Evolutionary conservation across 2,329 filamentous ascomycete genomes (phyloP).

Genomic region (Fusarium scirpi): DNA sequence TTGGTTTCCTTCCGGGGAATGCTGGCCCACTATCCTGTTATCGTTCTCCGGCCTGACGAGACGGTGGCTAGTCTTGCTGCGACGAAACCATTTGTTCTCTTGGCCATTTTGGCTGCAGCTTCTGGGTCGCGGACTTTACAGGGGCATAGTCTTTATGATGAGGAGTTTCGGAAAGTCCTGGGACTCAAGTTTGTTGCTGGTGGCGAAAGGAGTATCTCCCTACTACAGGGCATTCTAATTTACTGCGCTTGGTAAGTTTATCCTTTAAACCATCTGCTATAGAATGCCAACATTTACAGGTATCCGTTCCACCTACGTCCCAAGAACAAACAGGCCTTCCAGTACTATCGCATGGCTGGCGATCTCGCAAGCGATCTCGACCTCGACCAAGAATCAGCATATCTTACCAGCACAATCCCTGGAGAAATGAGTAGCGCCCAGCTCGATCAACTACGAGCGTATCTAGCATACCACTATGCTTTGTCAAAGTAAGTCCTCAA

Average conservation of each 20-base stretch:
- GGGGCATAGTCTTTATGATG: constrained; percentile 66
- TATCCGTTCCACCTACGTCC: constrained; percentile 67
- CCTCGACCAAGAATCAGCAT: constrained; percentile 56
- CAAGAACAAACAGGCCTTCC: constrained; percentile 61
- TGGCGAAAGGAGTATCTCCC: constrained; percentile 67
- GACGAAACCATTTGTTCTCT: constrained; percentile 63
- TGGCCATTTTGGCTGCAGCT: constrained; percentile 65
- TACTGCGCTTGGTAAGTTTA: constrained; percentile 66
- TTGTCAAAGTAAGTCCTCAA: constrained; percentile 54
- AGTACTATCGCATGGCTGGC: constrained; percentile 65
- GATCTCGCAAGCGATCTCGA: constrained; percentile 65
- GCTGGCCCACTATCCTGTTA: constrained; percentile 59
- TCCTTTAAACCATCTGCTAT: no score
- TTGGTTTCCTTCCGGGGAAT: constrained; percentile 59
- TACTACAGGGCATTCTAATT: constrained; percentile 68
- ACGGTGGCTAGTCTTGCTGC: constrained; percentile 60
- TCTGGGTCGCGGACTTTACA: constrained; percentile 62
- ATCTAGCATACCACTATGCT: constrained; percentile 60
- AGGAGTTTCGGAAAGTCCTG: constrained; percentile 68
- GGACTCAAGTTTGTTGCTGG: constrained; percentile 67
- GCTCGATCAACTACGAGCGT: constrained; percentile 60
- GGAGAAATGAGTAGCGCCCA: constrained; percentile 39
- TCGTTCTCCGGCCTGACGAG: constrained; percentile 55
- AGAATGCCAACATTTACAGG: constrained; percentile 51
- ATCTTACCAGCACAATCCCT: background rate